phyloP scores from a whole-genome alignment of 331 rosid genomes.

The Telfairia occidentalis region DNA sequence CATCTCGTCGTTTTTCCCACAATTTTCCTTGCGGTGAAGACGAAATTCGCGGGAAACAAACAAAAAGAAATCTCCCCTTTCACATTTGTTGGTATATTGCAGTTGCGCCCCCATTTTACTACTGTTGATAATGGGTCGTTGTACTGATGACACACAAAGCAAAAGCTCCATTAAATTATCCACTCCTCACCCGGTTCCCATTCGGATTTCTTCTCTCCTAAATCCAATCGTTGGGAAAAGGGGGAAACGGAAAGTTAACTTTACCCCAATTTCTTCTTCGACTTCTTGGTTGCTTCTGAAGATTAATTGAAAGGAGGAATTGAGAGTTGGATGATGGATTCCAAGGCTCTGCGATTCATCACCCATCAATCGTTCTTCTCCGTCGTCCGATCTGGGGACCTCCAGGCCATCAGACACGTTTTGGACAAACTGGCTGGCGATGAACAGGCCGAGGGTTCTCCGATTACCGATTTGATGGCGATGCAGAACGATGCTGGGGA shows the following conservation, averaged over 20 bases:
- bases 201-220: not conserved
- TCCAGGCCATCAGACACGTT: conserved; percentile 31
- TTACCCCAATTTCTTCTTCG: not conserved
- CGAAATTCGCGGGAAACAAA: not conserved
- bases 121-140: conserved; percentile 8
- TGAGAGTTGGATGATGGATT: conserved; percentile 35
- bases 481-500: conserved; percentile 78
- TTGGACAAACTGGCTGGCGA: conserved; percentile 42
- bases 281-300: not conserved
- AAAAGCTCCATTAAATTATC: not conserved
- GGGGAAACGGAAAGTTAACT: not conserved
- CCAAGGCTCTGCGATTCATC: conserved; percentile 50
- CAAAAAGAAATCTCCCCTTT: not conserved
- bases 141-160: not conserved
- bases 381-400: conserved; percentile 72
- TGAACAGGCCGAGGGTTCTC: conserved; percentile 31
- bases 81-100: too few relatives aligned
- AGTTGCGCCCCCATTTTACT: not conserved
- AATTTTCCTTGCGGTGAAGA: not conserved
- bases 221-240: not conserved
- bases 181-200: not conserved
- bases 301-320: not conserved
- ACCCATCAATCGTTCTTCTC: conserved; percentile 63
- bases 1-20: not conserved
- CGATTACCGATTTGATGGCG: conserved; percentile 52